phyloP scores from a whole-genome alignment of 2,329 filamentous ascomycete genomes.

The Xylariaceae sp. region DNA sequence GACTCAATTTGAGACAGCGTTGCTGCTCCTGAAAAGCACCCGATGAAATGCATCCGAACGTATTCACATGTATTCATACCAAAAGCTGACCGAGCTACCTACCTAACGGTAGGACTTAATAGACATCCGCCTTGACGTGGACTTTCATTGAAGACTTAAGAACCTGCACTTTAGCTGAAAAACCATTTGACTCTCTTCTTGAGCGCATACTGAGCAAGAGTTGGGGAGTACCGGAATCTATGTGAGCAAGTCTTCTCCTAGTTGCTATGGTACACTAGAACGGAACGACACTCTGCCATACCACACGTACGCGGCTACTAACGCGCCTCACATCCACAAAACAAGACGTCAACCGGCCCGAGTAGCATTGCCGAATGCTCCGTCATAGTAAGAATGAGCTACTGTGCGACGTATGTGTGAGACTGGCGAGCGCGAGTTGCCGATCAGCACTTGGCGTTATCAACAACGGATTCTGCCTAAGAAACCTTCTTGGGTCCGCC shows the following conservation, averaged over 20 bases:
- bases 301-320: neutral
- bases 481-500: constrained; percentile 6
- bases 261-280: neutral
- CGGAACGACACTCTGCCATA: neutral
- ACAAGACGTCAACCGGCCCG: neutral
- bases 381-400: neutral
- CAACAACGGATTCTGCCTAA: constrained; percentile 5
- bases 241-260: neutral
- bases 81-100: no score
- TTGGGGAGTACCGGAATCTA: neutral
- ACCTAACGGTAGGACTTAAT: no score
- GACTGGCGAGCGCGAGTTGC: neutral
- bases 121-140: neutral
- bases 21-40: neutral
- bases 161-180: neutral
- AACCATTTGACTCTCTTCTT: neutral
- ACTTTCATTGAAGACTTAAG: neutral
- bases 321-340: neutral
- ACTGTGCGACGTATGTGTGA: neutral
- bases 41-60: no score
- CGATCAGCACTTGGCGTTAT: neutral
- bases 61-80: no score
- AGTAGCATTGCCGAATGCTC: neutral
- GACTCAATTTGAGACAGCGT: neutral
- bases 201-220: neutral